Evolutionary conservation across 106 monocot genomes (phyloP).

Genomic region (Dendrobium chrysotoxum): DNA sequence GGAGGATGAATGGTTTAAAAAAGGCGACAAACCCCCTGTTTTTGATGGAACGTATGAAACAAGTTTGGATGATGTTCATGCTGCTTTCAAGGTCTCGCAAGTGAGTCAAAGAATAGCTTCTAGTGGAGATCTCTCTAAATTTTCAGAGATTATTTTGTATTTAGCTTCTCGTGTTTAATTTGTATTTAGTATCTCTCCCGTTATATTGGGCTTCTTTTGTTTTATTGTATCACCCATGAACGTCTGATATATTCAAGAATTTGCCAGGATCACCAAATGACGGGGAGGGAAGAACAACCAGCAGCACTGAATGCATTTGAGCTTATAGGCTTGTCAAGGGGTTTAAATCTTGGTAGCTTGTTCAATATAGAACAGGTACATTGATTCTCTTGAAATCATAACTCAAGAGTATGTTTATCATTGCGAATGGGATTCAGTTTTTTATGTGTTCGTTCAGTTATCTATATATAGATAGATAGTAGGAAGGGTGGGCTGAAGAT

Average conservation of each 20-base stretch:
- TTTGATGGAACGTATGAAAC: constrained; percentile 66
- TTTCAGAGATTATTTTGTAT: background rate
- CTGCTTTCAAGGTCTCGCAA: constrained; percentile 62
- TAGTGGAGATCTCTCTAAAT: background rate
- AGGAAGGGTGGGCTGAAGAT: background rate
- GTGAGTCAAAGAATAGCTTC: constrained; percentile 40
- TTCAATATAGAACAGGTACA: constrained; percentile 65
- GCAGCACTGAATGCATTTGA: constrained; percentile 84
- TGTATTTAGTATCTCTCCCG: background rate
- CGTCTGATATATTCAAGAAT: background rate
- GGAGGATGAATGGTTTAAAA: constrained; percentile 90
- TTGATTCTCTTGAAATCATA: background rate
- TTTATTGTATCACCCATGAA: background rate
- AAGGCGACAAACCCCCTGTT: constrained; percentile 69
- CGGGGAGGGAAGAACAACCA: constrained; percentile 55
- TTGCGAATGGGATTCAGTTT: constrained; percentile 1
- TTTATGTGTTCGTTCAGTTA: background rate
- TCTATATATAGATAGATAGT: background rate
- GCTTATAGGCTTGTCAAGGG: constrained; percentile 80
- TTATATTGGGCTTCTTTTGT: background rate
- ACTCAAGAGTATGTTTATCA: background rate
- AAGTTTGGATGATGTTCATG: constrained; percentile 67
- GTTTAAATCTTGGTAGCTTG: constrained; percentile 76
- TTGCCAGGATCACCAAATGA: constrained; percentile 52
- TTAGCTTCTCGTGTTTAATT: background rate